Base-by-base conservation (phyloP, 768 basidiomycete genomes). In the Amanita pallidorosea region DNA sequence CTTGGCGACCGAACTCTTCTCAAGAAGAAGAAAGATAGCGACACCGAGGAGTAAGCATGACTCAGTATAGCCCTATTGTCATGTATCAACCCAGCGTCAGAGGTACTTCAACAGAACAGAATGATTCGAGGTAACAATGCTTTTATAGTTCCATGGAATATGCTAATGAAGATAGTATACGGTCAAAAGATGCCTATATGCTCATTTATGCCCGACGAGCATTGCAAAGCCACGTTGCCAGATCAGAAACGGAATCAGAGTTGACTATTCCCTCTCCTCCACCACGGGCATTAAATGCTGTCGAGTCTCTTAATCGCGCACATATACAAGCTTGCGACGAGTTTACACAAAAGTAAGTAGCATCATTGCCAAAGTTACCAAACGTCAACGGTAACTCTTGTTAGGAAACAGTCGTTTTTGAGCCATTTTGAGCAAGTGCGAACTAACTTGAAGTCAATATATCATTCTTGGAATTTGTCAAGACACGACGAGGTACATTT, bases 101-200 rank as follows among this genome's bases (percentile, higher is more conserved):
- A 34, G 50, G 33, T 34, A 37, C 42, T 29, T 41, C 8, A 50
- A 12, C 40, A 11, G 50, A 36, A 6, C 15, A 27, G 18, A 55
- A 44, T 18, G 38, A 27, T 12, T 52, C 22, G 42, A 50, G 53
- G 54, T 55, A 35, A 18, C 15, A 23, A 15, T 9, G n/a, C 3
- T 6, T 27, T 18, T 38, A 11, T 46, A 29, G 20, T 27, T 51
- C 33, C 44, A 50, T 43, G 27, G 37, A 33, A 27, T 54, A 57
- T 48, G 20, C 53, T 47, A 57, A 78, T 33, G 31, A 36, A 31
- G 18, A 9, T 17, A 51, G 75, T 35, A 73, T 86, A 55, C 71
- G 77, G 2, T 92, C 91, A 2, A 86, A 78, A 65, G 91, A 96
- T 58, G 91, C 90, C 5, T 96, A 98, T 66, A 95, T 97, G 92